A percentile compares a stretch with the other conserved stretches of the same genome.
phyloP scores from a whole-genome alignment of 73 alveolate species.

The Paramecium primaurelia region DNA sequence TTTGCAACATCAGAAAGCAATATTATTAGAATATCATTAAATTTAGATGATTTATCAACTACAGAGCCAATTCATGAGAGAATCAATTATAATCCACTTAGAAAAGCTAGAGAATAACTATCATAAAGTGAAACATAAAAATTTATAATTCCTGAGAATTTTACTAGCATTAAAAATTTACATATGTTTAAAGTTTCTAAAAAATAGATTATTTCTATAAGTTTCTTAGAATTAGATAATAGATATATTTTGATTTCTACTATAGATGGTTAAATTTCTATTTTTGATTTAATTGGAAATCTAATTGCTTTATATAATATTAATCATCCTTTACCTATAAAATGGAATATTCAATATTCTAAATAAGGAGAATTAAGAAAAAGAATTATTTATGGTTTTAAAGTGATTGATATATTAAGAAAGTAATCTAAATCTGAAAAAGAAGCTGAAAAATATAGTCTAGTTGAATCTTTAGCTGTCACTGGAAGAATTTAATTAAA shows the following conservation, averaged over 20 bases:
- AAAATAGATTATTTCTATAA: neutral
- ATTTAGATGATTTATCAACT: neutral
- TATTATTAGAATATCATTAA: neutral
- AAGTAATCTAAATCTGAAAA: constrained; percentile 30
- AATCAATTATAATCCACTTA: constrained; percentile 7
- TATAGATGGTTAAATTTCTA: neutral
- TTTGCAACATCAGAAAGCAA: constrained; percentile 14
- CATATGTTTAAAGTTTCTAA: constrained; percentile 19
- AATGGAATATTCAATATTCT: neutral
- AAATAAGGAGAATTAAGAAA: constrained; percentile 24
- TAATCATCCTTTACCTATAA: constrained; percentile 13
- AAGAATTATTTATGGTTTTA: constrained; percentile 33
- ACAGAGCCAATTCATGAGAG: constrained; percentile 8
- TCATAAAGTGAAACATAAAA: neutral
- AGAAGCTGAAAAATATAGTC: constrained; percentile 7
- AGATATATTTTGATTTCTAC: neutral
- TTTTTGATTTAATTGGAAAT: neutral
- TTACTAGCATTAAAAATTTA: neutral
- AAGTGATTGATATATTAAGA: constrained; percentile 26
- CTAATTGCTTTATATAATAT: neutral
- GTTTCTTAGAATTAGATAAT: neutral
- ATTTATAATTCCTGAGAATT: neutral
- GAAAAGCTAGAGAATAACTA: neutral
- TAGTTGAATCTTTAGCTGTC: neutral
- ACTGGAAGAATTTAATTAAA: neutral